phyloP scores from a whole-genome alignment of 2,329 filamentous ascomycete genomes.

The Verticillium albo-atrum region DNA sequence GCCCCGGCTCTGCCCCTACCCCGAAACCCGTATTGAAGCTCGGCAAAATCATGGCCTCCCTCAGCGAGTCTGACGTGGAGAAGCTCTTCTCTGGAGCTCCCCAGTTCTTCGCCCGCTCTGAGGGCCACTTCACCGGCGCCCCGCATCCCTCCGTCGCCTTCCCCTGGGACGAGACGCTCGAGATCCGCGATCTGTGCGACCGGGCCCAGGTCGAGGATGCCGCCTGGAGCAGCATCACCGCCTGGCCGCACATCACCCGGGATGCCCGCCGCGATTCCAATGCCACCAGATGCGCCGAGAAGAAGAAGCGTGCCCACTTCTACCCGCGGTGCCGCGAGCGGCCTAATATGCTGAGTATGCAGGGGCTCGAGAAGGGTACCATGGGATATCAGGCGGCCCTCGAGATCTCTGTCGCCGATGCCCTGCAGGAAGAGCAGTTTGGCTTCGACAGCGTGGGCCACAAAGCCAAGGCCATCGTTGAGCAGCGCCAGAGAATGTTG shows the following conservation, averaged over 20 bases:
- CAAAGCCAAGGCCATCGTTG: constrained; percentile 49
- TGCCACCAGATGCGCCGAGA: constrained; percentile 34
- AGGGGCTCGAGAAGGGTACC: constrained; percentile 66
- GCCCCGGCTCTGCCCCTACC: constrained; percentile 21
- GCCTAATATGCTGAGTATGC: constrained; percentile 69
- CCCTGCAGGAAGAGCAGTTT: constrained; percentile 57
- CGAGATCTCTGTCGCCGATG: constrained; percentile 61
- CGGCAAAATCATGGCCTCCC: constrained; percentile 54
- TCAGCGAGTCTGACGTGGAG: constrained; percentile 57
- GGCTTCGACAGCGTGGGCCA: constrained; percentile 52
- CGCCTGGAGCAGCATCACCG: constrained; percentile 59
- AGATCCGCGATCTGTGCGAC: constrained; percentile 60
- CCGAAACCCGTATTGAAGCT: constrained; percentile 45
- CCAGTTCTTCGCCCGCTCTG: constrained; percentile 61
- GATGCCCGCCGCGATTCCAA: constrained; percentile 33
- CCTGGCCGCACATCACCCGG: constrained; percentile 57
- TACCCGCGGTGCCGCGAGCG: constrained; percentile 55
- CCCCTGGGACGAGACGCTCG: constrained; percentile 60
- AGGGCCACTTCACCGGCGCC: constrained; percentile 55
- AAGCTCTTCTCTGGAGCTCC: constrained; percentile 73
- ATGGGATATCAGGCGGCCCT: constrained; percentile 66
- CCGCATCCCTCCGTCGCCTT: constrained; percentile 61
- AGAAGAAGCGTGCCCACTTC: constrained; percentile 50
- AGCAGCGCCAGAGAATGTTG: constrained; percentile 54
- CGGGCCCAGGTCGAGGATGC: constrained; percentile 59